A percentile compares a stretch with the other conserved stretches of the same genome.
Conservation (phyloP, 495 filamentous ascomycete genomes). For the Penicillium crystallinum region DNA sequence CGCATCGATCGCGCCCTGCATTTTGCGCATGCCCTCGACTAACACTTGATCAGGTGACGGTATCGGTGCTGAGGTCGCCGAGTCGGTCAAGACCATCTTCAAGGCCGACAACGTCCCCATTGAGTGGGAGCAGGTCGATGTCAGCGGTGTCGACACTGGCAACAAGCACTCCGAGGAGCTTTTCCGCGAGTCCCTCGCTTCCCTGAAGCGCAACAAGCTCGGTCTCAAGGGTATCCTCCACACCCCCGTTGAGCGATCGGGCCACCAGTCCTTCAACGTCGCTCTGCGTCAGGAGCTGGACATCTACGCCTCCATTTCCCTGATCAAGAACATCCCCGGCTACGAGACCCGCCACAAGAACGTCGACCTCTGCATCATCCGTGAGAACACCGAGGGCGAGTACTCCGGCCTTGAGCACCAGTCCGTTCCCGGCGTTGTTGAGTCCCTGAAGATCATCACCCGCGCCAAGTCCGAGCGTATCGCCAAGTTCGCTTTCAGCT, state of each 20-base stretch:
- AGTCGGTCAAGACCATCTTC: slow-evolving; percentile 97
- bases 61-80: slow-evolving; percentile 95
- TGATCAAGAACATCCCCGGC: slow-evolving; percentile 99
- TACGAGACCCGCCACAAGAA: slow-evolving; percentile 95
- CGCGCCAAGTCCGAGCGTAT: slow-evolving; percentile 98
- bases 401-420: slow-evolving; percentile 98
- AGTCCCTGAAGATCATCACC: slow-evolving; percentile 99
- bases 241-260: slow-evolving; percentile 93
- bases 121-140: slow-evolving; percentile 97
- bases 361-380: slow-evolving; percentile 97
- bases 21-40: neutral
- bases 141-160: slow-evolving; percentile 84
- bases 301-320: slow-evolving; percentile 96
- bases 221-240: slow-evolving; percentile 95
- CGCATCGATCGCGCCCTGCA: slow-evolving; percentile 5
- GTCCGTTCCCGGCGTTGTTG: slow-evolving; percentile 92
- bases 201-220: slow-evolving; percentile 95
- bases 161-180: slow-evolving; percentile 87
- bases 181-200: slow-evolving; percentile 90
- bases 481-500: slow-evolving; percentile 96
- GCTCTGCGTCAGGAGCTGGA: slow-evolving; percentile 97
- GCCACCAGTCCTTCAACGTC: slow-evolving; percentile 99
- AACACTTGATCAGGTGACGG: slow-evolving; percentile 63
- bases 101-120: slow-evolving; percentile 99
- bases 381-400: slow-evolving; percentile 99